These are phyloP conservation scores for Trichoderma asperellum DNA, from an alignment of 2,329 filamentous ascomycete species.

Conservation along the genomic window DNA sequence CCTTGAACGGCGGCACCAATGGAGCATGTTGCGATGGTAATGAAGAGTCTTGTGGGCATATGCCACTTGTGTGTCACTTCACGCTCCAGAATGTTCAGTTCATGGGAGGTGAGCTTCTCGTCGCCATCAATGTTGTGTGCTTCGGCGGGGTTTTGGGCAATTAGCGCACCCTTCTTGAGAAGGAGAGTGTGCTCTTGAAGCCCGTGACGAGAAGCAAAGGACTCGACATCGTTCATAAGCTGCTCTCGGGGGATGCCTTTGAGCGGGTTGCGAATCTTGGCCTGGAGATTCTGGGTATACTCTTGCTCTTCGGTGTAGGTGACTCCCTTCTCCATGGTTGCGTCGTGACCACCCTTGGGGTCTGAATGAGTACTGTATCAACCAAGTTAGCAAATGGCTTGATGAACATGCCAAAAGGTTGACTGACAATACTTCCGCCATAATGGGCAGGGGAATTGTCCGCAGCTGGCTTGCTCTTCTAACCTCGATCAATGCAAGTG, in stretches of 20 bases:
- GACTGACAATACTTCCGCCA: slow-evolving; percentile 28
- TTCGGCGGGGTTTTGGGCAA: slow-evolving; percentile 60
- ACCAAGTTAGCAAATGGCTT: slow-evolving; percentile 20
- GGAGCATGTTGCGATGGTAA: slow-evolving; percentile 69
- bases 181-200: slow-evolving; percentile 61
- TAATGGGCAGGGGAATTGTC: slow-evolving; percentile 8
- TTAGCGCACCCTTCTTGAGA: slow-evolving; percentile 60
- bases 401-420: background rate
- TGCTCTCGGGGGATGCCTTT: slow-evolving; percentile 54
- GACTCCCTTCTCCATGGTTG: slow-evolving; percentile 36
- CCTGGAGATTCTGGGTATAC: slow-evolving; percentile 47
- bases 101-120: slow-evolving; percentile 59
- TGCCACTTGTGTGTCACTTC: slow-evolving; percentile 70
- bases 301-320: slow-evolving; percentile 42
- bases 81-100: slow-evolving; percentile 60
- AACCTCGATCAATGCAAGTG: background rate
- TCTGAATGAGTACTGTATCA: slow-evolving; percentile 26
- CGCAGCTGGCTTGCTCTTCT: slow-evolving; percentile 9
- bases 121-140: slow-evolving; percentile 59
- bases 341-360: slow-evolving; percentile 30
- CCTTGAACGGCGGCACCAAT: slow-evolving; percentile 70
- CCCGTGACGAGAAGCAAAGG: slow-evolving; percentile 61
- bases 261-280: slow-evolving; percentile 54
- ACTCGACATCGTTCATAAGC: slow-evolving; percentile 62
- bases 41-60: slow-evolving; percentile 63